Conservation (phyloP, 1,139 yeast genomes). For the Lodderomyces margitis region DNA sequence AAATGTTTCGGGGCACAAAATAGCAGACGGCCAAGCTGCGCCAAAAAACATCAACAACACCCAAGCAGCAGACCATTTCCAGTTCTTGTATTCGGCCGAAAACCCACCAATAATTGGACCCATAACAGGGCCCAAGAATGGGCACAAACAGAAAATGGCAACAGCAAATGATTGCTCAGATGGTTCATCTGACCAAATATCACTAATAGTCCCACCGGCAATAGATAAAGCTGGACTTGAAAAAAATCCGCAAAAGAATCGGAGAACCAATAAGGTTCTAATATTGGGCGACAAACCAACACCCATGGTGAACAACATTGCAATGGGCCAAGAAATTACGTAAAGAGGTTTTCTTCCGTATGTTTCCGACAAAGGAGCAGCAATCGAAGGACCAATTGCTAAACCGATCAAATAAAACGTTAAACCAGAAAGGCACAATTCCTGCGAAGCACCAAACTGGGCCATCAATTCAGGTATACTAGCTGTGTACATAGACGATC, state of each 20-base stretch:
- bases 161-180: constrained; percentile 65
- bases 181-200: constrained; percentile 58
- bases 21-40: constrained; percentile 54
- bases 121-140: constrained; percentile 76
- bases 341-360: constrained; percentile 69
- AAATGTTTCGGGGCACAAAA: constrained; percentile 67
- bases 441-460: constrained; percentile 51
- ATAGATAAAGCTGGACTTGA: constrained; percentile 85
- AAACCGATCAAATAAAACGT: constrained; percentile 71
- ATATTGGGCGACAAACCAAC: constrained; percentile 64
- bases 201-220: constrained; percentile 85
- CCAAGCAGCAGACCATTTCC: constrained; percentile 80
- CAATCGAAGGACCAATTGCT: constrained; percentile 67
- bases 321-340: constrained; percentile 56
- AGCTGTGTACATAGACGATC: constrained; percentile 66
- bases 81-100: constrained; percentile 63
- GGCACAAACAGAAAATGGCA: constrained; percentile 67
- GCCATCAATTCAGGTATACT: constrained; percentile 54
- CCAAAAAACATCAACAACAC: constrained; percentile 73
- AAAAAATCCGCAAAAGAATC: constrained; percentile 78
- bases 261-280: constrained; percentile 57
- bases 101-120: constrained; percentile 85
- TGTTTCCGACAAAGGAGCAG: constrained; percentile 79
- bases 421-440: constrained; percentile 62
- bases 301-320: constrained; percentile 76